These are phyloP conservation scores for Salisapilia sapeloensis DNA, from an alignment of 352 stramenopile genomes.

Conservation along the genomic window DNA sequence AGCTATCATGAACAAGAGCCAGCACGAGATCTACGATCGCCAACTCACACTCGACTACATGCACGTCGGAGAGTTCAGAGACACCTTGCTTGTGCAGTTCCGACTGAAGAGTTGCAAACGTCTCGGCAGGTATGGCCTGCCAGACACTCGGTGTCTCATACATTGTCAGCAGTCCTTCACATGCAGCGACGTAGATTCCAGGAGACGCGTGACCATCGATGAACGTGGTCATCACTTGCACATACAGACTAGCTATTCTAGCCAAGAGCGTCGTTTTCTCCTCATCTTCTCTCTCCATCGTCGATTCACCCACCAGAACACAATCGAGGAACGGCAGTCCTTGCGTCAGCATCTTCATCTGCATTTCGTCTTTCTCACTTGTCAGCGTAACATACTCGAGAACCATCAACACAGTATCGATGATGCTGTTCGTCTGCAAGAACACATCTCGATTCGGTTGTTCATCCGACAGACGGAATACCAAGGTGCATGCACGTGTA, in stretches of 20 bases:
- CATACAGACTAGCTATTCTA: slow-evolving; percentile 12
- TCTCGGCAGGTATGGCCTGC: too few species aligned
- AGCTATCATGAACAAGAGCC: too few species aligned
- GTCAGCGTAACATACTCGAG: not conserved
- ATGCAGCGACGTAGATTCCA: slow-evolving; percentile 22
- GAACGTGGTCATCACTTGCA: slow-evolving; percentile 15
- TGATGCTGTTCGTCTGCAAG: too few species aligned
- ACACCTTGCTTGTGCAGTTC: too few species aligned
- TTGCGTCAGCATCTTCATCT: slow-evolving; percentile 9
- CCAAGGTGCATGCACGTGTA: too few species aligned
- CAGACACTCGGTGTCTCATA: not conserved
- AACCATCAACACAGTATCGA: slow-evolving; percentile 10
- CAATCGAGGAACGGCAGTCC: slow-evolving; percentile 36
- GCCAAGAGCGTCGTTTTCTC: slow-evolving; percentile 7
- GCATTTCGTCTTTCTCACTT: slow-evolving; percentile 1
- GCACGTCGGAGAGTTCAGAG: too few species aligned
- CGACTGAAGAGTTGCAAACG: too few species aligned
- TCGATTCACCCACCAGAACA: slow-evolving; percentile 15
- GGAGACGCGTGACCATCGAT: slow-evolving; percentile 13
- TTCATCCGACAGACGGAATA: too few species aligned
- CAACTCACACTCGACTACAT: too few species aligned
- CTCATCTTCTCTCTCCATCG: slow-evolving; percentile 2
- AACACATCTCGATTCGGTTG: too few species aligned
- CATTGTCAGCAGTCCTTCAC: slow-evolving; percentile 18
- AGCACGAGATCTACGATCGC: too few species aligned